These are phyloP conservation scores for Sugiyamaella castrensis DNA, from an alignment of 1,139 yeast genomes.

Conservation along the genomic window DNA sequence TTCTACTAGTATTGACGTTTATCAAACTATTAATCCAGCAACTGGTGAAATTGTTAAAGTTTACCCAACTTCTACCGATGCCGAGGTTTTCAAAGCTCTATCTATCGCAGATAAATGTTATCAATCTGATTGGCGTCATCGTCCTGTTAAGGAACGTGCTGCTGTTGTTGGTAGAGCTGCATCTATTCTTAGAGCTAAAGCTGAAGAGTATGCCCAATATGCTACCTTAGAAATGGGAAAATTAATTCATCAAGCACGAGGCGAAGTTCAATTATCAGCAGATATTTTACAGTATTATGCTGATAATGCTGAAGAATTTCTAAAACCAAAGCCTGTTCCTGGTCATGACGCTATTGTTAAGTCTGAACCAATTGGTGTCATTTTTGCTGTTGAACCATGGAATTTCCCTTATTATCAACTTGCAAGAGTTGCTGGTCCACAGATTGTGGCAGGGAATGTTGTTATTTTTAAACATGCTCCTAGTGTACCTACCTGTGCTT, in stretches of 20 bases:
- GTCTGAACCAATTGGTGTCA: slow-evolving; percentile 79
- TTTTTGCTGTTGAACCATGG: slow-evolving; percentile 91
- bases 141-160: slow-evolving; percentile 45
- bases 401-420: slow-evolving; percentile 60
- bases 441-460: slow-evolving; percentile 76
- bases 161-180: slow-evolving; percentile 49
- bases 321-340: slow-evolving; percentile 62
- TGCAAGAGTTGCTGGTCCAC: slow-evolving; percentile 76
- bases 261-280: slow-evolving; percentile 59
- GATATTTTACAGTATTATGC: slow-evolving; percentile 57
- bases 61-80: slow-evolving; percentile 51
- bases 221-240: slow-evolving; percentile 63
- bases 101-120: slow-evolving; percentile 55
- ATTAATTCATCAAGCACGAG: slow-evolving; percentile 38
- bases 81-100: slow-evolving; percentile 57
- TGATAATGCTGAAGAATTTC: slow-evolving; percentile 77
- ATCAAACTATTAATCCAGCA: slow-evolving; percentile 32
- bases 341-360: slow-evolving; percentile 54
- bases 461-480: slow-evolving; percentile 74
- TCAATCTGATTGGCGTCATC: slow-evolving; percentile 47
- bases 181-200: slow-evolving; percentile 47
- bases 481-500: slow-evolving; percentile 73
- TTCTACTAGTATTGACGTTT: slow-evolving; percentile 1
- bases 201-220: slow-evolving; percentile 49
- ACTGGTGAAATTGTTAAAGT: slow-evolving; percentile 53